Percentiles rank a stretch among this genome's conserved stretches.
Conservation (phyloP, 1,284 basidiomycete genomes). For the Coniferiporia sulphurascens region DNA sequence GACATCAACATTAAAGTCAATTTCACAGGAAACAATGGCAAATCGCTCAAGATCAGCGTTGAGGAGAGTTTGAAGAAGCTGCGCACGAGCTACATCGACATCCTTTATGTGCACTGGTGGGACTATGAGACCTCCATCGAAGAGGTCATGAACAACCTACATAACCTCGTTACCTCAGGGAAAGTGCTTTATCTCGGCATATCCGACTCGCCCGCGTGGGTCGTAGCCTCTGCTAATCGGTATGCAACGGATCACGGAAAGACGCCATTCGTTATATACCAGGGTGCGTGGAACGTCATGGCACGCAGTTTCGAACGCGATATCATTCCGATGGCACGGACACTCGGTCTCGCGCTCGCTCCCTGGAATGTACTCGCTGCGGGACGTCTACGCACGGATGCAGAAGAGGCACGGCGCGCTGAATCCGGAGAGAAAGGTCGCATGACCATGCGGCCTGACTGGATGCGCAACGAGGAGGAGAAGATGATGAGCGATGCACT, state of each 20-base stretch:
- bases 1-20: constrained; percentile 25
- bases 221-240: constrained; percentile 18
- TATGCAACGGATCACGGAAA: constrained; percentile 26
- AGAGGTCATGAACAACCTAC: constrained; percentile 13
- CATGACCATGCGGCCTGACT: background rate
- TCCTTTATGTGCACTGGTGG: constrained; percentile 20
- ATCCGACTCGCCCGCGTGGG: constrained; percentile 27
- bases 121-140: constrained; percentile 31
- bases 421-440: constrained; percentile 23
- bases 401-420: constrained; percentile 1
- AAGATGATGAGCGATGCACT: constrained; percentile 8
- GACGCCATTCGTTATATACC: constrained; percentile 30
- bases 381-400: constrained; percentile 21
- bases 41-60: constrained; percentile 30
- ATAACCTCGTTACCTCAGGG: constrained; percentile 35
- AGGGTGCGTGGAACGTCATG: constrained; percentile 31
- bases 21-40: constrained; percentile 33
- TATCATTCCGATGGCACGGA: constrained; percentile 30
- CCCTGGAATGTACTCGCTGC: constrained; percentile 29
- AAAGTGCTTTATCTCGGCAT: constrained; percentile 38
- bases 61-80: constrained; percentile 34
- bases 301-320: constrained; percentile 31
- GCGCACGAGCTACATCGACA: background rate
- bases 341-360: constrained; percentile 20
- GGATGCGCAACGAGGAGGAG: constrained; percentile 20